Percentiles rank a stretch among this genome's conserved stretches.
These are phyloP conservation scores for Podila horticola DNA, from an alignment of 192 early-diverging fungal genomes.

Conservation along the genomic window DNA sequence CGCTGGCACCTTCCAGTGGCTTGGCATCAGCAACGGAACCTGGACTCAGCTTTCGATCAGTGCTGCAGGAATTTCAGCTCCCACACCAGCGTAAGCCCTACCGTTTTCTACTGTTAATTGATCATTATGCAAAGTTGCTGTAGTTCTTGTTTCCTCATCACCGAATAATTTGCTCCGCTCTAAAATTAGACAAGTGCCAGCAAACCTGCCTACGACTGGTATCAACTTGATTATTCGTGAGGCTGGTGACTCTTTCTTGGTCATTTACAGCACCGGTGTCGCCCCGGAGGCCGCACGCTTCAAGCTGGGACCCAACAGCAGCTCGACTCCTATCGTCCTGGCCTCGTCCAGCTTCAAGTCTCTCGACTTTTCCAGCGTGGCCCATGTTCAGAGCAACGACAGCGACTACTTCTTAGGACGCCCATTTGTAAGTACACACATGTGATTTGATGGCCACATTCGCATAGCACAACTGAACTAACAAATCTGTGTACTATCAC, in stretches of 20 bases:
- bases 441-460: no score
- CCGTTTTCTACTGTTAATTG: neutral
- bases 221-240: conserved; percentile 18
- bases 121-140: neutral
- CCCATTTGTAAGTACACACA: neutral
- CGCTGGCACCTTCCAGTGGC: conserved; percentile 38
- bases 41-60: conserved; percentile 19
- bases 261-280: conserved; percentile 14
- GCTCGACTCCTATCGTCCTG: neutral
- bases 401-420: conserved; percentile 26
- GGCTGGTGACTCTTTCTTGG: conserved; percentile 13
- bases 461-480: no score
- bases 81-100: conserved; percentile 21
- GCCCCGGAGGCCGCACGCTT: conserved; percentile 19
- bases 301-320: conserved; percentile 6
- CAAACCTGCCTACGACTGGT: conserved; percentile 10
- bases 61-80: conserved; percentile 16
- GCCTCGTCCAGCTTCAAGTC: neutral
- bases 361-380: conserved; percentile 14
- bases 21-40: conserved; percentile 20
- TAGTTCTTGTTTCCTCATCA: no score
- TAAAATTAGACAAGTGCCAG: conserved; percentile 19
- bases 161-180: neutral
- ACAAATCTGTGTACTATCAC: neutral
- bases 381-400: conserved; percentile 14